These are phyloP conservation scores for Cryoendolithus antarcticus DNA, from an alignment of 2,329 filamentous ascomycete genomes.

Conservation along the genomic window DNA sequence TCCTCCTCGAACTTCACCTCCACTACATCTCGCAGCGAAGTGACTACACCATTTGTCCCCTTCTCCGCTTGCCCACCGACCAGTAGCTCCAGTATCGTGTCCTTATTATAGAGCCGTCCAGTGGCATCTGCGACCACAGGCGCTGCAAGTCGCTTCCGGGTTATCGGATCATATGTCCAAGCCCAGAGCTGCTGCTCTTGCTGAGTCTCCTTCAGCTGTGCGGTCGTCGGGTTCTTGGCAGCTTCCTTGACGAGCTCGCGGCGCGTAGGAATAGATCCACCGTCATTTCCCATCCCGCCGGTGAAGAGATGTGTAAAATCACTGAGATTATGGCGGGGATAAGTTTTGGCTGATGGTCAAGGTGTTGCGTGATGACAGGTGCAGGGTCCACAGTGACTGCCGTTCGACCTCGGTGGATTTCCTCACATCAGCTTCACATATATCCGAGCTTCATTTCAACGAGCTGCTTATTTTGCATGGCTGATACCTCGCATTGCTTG, in stretches of 20 bases:
- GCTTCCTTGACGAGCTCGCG: slow-evolving; percentile 93
- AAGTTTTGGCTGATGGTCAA: no score
- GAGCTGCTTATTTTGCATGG: no score
- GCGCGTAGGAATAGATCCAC: slow-evolving; percentile 85
- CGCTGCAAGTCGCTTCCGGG: slow-evolving; percentile 57
- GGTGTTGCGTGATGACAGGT: no score
- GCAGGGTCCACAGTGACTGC: no score
- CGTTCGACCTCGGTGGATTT: no score
- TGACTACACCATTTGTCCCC: slow-evolving; percentile 52
- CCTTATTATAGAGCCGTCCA: slow-evolving; percentile 89
- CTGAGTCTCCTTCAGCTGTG: slow-evolving; percentile 78
- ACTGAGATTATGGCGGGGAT: no score
- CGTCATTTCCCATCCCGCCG: slow-evolving; percentile 80
- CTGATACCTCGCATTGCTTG: no score
- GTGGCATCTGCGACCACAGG: slow-evolving; percentile 74
- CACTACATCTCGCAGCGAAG: slow-evolving; percentile 72
- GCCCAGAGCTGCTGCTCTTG: slow-evolving; percentile 74
- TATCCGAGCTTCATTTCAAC: no score
- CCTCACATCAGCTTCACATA: no score
- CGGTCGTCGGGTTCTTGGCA: slow-evolving; percentile 66
- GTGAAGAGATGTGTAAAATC: no score
- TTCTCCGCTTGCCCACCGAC: slow-evolving; percentile 50
- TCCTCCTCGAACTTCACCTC: slow-evolving; percentile 65
- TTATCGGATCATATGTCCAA: slow-evolving; percentile 83
- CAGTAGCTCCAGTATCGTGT: slow-evolving; percentile 64